Percentiles rank a stretch among this genome's conserved stretches.
phyloP scores from a whole-genome alignment of 1,284 basidiomycete genomes.

The Cryptococcus sp. region DNA sequence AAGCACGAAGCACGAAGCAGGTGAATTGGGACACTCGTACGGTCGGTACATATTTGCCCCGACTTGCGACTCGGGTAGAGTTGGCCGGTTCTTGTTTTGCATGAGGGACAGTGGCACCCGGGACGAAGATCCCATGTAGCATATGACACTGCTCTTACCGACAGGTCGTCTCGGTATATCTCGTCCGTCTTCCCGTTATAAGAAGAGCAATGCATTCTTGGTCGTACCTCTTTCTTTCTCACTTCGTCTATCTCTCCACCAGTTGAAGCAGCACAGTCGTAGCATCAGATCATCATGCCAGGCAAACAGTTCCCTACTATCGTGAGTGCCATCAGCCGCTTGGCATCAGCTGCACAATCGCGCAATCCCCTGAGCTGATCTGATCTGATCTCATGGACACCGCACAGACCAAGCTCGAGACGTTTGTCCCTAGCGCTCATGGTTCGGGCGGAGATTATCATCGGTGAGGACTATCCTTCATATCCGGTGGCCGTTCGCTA shows the following conservation, averaged over 20 bases:
- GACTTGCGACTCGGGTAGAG: background rate
- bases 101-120: too few relatives aligned
- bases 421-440: constrained; percentile 52
- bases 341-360: background rate
- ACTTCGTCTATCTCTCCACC: constrained; percentile 1
- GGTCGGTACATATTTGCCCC: background rate
- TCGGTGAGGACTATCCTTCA: constrained; percentile 35
- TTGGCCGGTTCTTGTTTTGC: too few relatives aligned
- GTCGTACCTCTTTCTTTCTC: background rate
- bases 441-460: constrained; percentile 61
- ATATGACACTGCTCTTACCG: too few relatives aligned
- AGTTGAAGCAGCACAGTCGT: background rate
- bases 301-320: constrained; percentile 44
- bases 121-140: too few relatives aligned
- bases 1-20: too few relatives aligned
- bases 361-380: too few relatives aligned
- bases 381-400: background rate
- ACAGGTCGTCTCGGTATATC: too few relatives aligned
- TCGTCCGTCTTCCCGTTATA: too few relatives aligned
- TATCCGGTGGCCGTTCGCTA: background rate
- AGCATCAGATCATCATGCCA: constrained; percentile 24
- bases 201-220: too few relatives aligned
- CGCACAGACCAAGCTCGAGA: constrained; percentile 50
- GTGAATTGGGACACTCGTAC: background rate
- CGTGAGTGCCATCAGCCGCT: constrained; percentile 25